These are phyloP conservation scores for Nemania serpens DNA, from an alignment of 2,329 filamentous ascomycete genomes.

Conservation along the genomic window DNA sequence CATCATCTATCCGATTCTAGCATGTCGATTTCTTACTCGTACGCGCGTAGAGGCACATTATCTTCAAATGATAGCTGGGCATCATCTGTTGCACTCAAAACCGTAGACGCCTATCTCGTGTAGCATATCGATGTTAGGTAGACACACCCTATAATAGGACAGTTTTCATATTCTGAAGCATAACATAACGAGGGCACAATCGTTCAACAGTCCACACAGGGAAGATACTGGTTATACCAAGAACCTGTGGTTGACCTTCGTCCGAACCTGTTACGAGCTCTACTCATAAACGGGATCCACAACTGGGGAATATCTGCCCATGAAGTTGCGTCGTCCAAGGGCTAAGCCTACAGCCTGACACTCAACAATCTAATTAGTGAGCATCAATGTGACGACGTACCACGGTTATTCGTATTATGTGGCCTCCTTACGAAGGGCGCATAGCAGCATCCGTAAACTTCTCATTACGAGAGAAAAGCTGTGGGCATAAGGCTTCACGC, in stretches of 20 bases:
- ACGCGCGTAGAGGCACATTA: not conserved
- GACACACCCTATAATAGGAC: conserved; percentile 5
- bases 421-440: not conserved
- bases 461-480: conserved; percentile 8
- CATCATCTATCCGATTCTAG: not conserved
- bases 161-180: not conserved
- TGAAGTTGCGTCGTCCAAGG: not conserved
- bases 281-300: not conserved
- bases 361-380: not conserved
- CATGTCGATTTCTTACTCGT: not conserved
- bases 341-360: too few species aligned
- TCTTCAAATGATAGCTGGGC: conserved; percentile 40
- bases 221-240: not conserved
- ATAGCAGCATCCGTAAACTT: not conserved
- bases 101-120: conserved; percentile 23
- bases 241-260: not conserved
- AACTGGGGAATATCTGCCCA: not conserved
- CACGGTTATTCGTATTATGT: not conserved
- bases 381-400: not conserved
- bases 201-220: not conserved
- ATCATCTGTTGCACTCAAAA: conserved; percentile 43
- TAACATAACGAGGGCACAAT: not conserved
- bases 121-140: conserved; percentile 19
- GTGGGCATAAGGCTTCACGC: conserved; percentile 8
- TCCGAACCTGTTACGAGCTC: not conserved